Evolutionary conservation across 2,329 filamentous ascomycete species (phyloP).

Genomic region (Alternaria sp.): DNA sequence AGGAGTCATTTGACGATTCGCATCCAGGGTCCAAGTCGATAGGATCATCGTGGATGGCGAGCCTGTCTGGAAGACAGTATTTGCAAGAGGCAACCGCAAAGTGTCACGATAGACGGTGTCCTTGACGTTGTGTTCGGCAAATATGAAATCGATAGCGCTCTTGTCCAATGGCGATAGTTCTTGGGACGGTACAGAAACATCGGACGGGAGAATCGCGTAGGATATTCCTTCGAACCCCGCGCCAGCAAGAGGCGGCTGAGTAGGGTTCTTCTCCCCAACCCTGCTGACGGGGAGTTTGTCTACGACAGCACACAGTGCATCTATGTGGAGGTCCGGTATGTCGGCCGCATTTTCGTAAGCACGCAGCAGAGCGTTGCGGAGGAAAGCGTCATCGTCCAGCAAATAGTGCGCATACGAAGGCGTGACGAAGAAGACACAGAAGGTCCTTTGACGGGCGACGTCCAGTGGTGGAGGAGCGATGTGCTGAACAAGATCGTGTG

Average conservation of each 20-base stretch:
- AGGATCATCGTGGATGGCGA: conserved; percentile 43
- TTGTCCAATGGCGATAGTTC: conserved; percentile 14
- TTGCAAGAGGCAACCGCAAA: conserved; percentile 71
- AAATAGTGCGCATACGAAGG: conserved; percentile 43
- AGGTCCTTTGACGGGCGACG: conserved; percentile 13
- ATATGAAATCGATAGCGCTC: conserved; percentile 35
- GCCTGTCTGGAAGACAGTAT: conserved; percentile 78
- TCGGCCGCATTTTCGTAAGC: conserved; percentile 12
- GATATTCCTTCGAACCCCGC: conserved; percentile 44
- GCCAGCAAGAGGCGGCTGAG: conserved; percentile 24
- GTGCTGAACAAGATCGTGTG: conserved; percentile 28
- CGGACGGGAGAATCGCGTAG: conserved; percentile 28
- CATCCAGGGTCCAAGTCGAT: conserved; percentile 27
- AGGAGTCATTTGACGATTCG: conserved; percentile 5
- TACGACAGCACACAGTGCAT: conserved; percentile 45
- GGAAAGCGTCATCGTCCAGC: conserved; percentile 32
- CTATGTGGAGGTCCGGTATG: conserved; percentile 6
- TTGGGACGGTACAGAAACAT: conserved; percentile 16
- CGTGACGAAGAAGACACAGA: conserved; percentile 41
- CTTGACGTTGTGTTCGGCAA: conserved; percentile 2
- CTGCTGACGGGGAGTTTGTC: conserved; percentile 42
- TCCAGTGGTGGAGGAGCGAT: conserved; percentile 23
- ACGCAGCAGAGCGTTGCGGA: conserved; percentile 32
- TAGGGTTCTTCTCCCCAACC: neutral
- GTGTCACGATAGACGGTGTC: conserved; percentile 9